Evolutionary conservation across 208 protist genomes (phyloP), one percentile per base, ranked within the genome.

Genomic region (Trypanosoma cruzi): DNA sequence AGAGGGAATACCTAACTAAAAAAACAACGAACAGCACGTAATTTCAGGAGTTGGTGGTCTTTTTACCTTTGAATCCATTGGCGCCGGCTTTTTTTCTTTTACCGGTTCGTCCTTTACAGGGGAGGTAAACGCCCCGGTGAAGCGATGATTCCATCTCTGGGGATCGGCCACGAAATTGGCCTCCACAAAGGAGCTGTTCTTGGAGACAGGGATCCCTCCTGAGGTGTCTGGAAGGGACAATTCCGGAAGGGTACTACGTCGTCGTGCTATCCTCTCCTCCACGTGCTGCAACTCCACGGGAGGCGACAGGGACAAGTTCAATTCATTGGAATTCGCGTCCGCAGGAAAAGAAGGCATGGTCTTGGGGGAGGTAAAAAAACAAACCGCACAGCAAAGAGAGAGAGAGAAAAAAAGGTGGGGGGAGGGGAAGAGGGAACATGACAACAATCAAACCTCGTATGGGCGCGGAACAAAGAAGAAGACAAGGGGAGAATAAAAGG

Each of bases 181-280:
- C 34, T 72, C 65, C 11, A 50, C 59, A 71, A 70, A 72, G 10
- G 64, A 71, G 46, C 62, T 69, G 49, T 74, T 67, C 53, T 78
- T 72, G 4, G 54, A 74, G 6, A 74, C 32, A 32, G 56, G 61
- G 56, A 69, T 54, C 20, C 50, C 58, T 10, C 65, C 52, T 56
- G 62, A 63, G 36, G 7, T 26, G 1, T 59, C 49, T 13, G 61
- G 65, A 14, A 77, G 36, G n/a, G 37, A 6, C 44, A 75, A 14
- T 4, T 24, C 32, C 13, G 69, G 65, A 56, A 76, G 53, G 10
- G 52, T 56, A 11, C 44, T 31, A 24, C 71, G 63, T 37, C 64
- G 42, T 40, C 37, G 64, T 48, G 48, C 56, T 40, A 65, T 71
- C 44, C 56, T 44, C n/a, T 57, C 20, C 56, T 49, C 57, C 36